A percentile compares a stretch with the other conserved stretches of the same genome.
Evolutionary conservation across 257 asterid genomes (phyloP).

Genomic region (Henckelia pumila): DNA sequence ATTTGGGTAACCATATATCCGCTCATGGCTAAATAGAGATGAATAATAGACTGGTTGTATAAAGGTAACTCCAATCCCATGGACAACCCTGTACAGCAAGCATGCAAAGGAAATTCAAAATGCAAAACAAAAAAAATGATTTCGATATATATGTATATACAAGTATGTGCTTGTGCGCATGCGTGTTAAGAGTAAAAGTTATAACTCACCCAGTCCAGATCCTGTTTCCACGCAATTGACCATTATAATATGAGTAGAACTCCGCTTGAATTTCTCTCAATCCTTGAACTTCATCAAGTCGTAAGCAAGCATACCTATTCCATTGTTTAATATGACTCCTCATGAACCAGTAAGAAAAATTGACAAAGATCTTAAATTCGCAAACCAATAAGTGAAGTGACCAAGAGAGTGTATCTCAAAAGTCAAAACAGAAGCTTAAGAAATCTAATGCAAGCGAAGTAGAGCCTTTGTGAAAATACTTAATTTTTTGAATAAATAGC

Average conservation of each 20-base stretch:
- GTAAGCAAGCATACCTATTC: slow-evolving; percentile 61
- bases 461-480: background rate
- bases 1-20: slow-evolving; percentile 61
- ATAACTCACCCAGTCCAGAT: slow-evolving; percentile 86
- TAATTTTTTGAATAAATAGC: background rate
- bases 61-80: slow-evolving; percentile 79
- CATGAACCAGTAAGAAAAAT: slow-evolving; percentile 10
- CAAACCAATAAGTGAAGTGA: slow-evolving; percentile 10
- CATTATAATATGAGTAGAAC: slow-evolving; percentile 68
- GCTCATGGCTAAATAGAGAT: slow-evolving; percentile 57
- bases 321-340: slow-evolving; percentile 23
- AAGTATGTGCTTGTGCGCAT: background rate
- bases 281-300: slow-evolving; percentile 61
- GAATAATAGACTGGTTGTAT: slow-evolving; percentile 72
- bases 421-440: slow-evolving; percentile 4
- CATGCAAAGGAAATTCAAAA: slow-evolving; percentile 22
- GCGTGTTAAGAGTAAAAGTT: slow-evolving; percentile 6
- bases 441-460: slow-evolving; percentile 1
- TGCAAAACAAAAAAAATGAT: slow-evolving; percentile 1
- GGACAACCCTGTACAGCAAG: slow-evolving; percentile 59
- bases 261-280: slow-evolving; percentile 62
- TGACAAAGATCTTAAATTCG: slow-evolving; percentile 1
- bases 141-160: too few species aligned
- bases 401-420: slow-evolving; percentile 3
- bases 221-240: slow-evolving; percentile 64